Evolutionary conservation across 768 basidiomycete species (phyloP), one percentile per base, ranked within the genome.

Genomic region (Inosperma sp.): DNA sequence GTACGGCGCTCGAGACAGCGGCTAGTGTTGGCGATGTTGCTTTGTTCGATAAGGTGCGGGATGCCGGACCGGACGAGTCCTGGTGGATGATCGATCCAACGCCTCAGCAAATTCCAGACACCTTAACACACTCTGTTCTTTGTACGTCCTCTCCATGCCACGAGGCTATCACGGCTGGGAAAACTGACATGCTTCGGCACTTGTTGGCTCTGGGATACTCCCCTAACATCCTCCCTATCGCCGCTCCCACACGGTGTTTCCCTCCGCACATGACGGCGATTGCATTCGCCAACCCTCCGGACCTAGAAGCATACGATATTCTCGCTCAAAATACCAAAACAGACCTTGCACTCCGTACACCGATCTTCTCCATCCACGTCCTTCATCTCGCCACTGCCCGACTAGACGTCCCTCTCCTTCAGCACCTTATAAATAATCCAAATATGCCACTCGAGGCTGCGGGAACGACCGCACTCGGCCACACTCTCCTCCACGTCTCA

Each of bases 331-430:
- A 42, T 17, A 23, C 41, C 41, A 42, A n/a, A 10, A 42, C 41
- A 17, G 13, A 26, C 41, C 5, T 27, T 23, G 29, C 41, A 7
- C 14, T 13, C 23, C 41, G 41, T 16, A 42, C 41, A 2, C 41
- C 41, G n/a, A 42, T 42, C 41, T 42, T 42, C 41, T 42, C 41
- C 25, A 12, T 42, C 19, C 41, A 39, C 23, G 23, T 39, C 23
- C 19, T 39, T 23, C 37, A 39, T 39, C n/a, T 39, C 25, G 25
- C 41, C 27, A 41, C 40, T 14, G 40, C 25, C 7, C 41, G 25
- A 23, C 41, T 42, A 23, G 41, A 42, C 23, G 23, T 41, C 7
- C 41, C 41, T 25, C 40, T 41, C 27, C 23, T 41, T 16, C 25
- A 42, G 12, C 25, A 27, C 41, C 25, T 42, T 17, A 26, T 12